Evolutionary conservation across 257 asterid genomes (phyloP), one percentile per base, ranked within the genome.

Genomic region (Solanum gandarillasii): DNA sequence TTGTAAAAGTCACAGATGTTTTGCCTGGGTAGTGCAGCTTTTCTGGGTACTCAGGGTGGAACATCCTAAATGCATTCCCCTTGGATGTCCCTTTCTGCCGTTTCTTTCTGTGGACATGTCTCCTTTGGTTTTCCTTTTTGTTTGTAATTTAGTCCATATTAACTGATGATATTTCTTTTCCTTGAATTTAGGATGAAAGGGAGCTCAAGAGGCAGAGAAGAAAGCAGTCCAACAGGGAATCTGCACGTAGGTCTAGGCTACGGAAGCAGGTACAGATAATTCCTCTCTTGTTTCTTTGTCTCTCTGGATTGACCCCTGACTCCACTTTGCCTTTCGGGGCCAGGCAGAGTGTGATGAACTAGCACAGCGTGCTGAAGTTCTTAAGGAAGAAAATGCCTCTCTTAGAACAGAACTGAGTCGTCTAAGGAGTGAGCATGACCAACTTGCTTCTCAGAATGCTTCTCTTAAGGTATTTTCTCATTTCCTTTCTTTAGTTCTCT

Each of bases 291-390:
- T 25, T 79, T 58, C 62, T 60, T 43, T 39, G 79, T 41, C 31
- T n/a, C 41, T 73, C 65, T 52, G 65, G 55, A 67, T 29, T 62
- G 79, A 81, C 35, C 36, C 32, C 67, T 87, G 70, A 87, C 43
- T 60, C 87, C 88, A 48, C 83, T 89, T 86, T 71, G 23, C 86
- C 85, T 89, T 38, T 36, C 34, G 84, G 85, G 85, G 87, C 88
- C 92, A 97, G 99, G 98, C 96, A 68, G 99, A 97, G 93, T 97
- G 98, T 31, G 99, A 96, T 90, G 99, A 97, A 89, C 90, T 97
- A 88, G 98, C 96, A 76, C 96, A 93, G 89, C 97, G 95, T 84
- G 95, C 99, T 88, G 99, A 94, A 41, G 84, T 86, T 84, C 91
- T 97, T 88, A 92, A 92, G 75, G 98, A 94, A 89, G 99, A 97